Evolutionary conservation across 495 filamentous ascomycete species (phyloP).

Genomic region (Penicillium malachiteum): DNA sequence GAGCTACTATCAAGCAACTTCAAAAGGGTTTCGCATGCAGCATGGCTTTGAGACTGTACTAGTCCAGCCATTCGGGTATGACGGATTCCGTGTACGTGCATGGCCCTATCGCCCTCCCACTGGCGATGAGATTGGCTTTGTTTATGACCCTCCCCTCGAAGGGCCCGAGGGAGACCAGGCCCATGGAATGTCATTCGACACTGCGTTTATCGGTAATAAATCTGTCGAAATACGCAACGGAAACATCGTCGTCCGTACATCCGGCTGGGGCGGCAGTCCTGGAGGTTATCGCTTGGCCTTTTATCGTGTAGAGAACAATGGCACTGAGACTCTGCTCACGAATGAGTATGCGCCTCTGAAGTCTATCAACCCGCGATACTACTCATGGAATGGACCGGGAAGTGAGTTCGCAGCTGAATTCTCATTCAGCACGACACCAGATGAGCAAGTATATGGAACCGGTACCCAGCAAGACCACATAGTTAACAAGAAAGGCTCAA

Average conservation of each 20-base stretch:
- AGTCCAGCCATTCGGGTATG: constrained; percentile 33
- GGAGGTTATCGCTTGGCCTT: constrained; percentile 30
- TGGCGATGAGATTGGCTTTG: constrained; percentile 26
- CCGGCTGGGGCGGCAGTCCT: constrained; percentile 24
- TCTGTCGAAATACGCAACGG: constrained; percentile 25
- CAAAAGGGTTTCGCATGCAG: constrained; percentile 28
- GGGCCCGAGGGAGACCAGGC: constrained; percentile 25
- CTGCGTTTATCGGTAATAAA: constrained; percentile 17
- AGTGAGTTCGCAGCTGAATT: constrained; percentile 28
- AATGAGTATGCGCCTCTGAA: constrained; percentile 35
- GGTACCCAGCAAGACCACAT: constrained; percentile 31
- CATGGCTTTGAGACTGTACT: constrained; percentile 32
- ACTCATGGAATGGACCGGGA: constrained; percentile 24
- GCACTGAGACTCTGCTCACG: constrained; percentile 26
- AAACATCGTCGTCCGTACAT: constrained; percentile 27
- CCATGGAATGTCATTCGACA: constrained; percentile 24
- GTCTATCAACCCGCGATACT: constrained; percentile 29
- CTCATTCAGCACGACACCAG: constrained; percentile 28
- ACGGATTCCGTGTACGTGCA: constrained; percentile 30
- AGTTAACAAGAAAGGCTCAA: constrained; percentile 28
- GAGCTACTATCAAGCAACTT: constrained; percentile 18
- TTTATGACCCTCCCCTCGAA: constrained; percentile 32
- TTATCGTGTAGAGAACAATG: constrained; percentile 23
- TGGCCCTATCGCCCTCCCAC: constrained; percentile 29
- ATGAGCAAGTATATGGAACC: constrained; percentile 32